phyloP scores from a whole-genome alignment of 208 protist genomes.

The Zelonia costaricensis region DNA sequence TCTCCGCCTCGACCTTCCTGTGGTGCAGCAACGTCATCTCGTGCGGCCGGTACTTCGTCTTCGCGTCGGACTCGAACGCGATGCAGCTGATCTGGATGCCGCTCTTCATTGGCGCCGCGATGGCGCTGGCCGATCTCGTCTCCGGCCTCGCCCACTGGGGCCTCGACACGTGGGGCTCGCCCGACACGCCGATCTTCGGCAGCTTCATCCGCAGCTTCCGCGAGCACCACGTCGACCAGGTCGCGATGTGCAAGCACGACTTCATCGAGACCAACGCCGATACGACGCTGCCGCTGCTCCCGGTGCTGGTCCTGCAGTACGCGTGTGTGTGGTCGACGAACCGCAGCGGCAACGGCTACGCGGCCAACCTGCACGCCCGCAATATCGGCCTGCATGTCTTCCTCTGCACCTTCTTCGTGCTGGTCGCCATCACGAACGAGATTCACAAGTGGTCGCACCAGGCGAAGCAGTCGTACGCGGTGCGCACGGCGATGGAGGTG shows the following conservation, averaged over 20 bases:
- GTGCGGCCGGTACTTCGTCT: constrained; percentile 76
- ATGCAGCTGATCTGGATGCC: constrained; percentile 77
- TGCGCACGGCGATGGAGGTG: constrained; percentile 66
- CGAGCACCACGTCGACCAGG: constrained; percentile 94
- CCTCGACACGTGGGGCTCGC: constrained; percentile 93
- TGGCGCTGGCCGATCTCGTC: constrained; percentile 90
- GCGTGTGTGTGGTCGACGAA: constrained; percentile 37
- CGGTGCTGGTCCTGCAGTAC: constrained; percentile 64
- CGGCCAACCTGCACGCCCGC: constrained; percentile 51
- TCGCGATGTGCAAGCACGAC: constrained; percentile 93
- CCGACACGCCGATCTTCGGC: constrained; percentile 88
- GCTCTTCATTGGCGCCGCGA: constrained; percentile 66
- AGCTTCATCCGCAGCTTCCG: constrained; percentile 95
- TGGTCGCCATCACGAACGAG: constrained; percentile 92
- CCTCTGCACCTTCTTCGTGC: constrained; percentile 71
- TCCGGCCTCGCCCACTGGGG: constrained; percentile 93
- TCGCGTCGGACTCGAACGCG: constrained; percentile 47
- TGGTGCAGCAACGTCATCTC: constrained; percentile 63
- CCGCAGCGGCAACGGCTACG: constrained; percentile 44
- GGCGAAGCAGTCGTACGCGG: constrained; percentile 54
- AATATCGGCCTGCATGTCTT: constrained; percentile 78
- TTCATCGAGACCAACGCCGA: constrained; percentile 96
- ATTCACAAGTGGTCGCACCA: constrained; percentile 95
- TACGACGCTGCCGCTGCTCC: constrained; percentile 88
- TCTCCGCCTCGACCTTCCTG: constrained; percentile 57